Base-by-base conservation (phyloP, 495 filamentous ascomycete species). In the Amorphotheca resinae region DNA sequence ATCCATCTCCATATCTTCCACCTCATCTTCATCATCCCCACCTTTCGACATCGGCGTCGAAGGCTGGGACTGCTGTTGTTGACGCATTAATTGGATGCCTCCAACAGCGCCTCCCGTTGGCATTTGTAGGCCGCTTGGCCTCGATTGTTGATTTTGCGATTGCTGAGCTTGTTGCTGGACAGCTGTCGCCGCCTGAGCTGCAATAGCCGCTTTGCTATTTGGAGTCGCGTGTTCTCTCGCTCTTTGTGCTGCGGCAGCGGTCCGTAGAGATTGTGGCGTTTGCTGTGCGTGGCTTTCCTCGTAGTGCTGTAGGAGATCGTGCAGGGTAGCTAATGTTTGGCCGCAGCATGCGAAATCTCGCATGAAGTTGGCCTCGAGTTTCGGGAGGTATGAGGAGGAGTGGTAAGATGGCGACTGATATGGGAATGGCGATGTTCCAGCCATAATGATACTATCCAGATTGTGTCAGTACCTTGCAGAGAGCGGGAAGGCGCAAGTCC, bases 1-100 rank as follows among this genome's bases (percentile, higher is more conserved):
- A 57, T 96, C 91, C 77, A 98, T 77, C 58, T 96, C 91, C 91
- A 98, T 95, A 54, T 93, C 84, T 44, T 87, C 87, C 17, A 93
- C 80, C 5, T 80, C 75, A 56, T 93, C 87, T 70, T 88, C 79
- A 54, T 94, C 87, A 38, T 78, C 76, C 28, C 62, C 59, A 31
- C 42, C 48, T 33, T 52, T 50, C 26, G 45, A 48, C 15, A 47
- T 33, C 20, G 55, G 49, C 14, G 55, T 55, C 14, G 45, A 43
- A n/a, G 55, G 55, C 25, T 53, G 50, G 2, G 50, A 49, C 25
- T 63, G 54, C 45, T 64, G 61, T 40, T 63, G 61, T 20, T 63
- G 59, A 4, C 62, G 56, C 59, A 67, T 63, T 37, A 62, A 35
- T 42, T 64, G 64, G 46, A 66, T 61, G 3, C 62, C 59, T 33